Conservation (phyloP, 179 eudicot genomes). For the Sideroxylon spinosum region DNA sequence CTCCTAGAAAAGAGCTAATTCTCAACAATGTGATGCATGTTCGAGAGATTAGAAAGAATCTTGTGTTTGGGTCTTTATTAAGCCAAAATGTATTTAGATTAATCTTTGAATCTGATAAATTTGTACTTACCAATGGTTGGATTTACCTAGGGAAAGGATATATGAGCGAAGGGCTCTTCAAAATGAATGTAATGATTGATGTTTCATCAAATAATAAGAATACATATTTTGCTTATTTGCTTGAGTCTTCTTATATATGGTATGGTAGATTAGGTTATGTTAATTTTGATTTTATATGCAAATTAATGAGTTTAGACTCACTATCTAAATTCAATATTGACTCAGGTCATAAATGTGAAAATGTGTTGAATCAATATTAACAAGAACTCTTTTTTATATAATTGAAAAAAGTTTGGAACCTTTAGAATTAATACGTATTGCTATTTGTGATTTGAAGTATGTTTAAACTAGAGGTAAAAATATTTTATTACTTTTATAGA, state of each 20-base stretch:
- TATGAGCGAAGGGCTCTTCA: background rate
- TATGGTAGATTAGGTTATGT: conserved; percentile 8
- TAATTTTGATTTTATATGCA: background rate
- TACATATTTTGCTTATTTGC: background rate
- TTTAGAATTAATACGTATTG: too few relatives aligned
- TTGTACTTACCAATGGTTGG: background rate
- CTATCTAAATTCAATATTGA: background rate
- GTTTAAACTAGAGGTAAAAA: too few relatives aligned
- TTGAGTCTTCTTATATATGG: conserved; percentile 11
- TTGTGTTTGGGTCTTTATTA: background rate
- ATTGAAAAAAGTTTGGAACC: background rate
- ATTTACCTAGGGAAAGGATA: background rate
- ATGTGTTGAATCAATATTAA: conserved; percentile 3
- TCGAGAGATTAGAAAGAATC: background rate
- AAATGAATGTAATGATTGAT: background rate
- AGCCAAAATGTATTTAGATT: background rate
- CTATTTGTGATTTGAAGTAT: too few relatives aligned
- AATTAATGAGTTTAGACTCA: background rate
- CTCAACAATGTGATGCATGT: conserved; percentile 15
- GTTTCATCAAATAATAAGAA: background rate
- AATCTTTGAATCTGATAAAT: background rate
- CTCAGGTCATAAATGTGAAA: background rate
- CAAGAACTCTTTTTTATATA: background rate
- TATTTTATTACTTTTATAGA: too few relatives aligned
- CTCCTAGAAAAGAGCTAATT: background rate